phyloP scores from a whole-genome alignment of 108 stramenopile genomes.

The Parmales sp. region DNA sequence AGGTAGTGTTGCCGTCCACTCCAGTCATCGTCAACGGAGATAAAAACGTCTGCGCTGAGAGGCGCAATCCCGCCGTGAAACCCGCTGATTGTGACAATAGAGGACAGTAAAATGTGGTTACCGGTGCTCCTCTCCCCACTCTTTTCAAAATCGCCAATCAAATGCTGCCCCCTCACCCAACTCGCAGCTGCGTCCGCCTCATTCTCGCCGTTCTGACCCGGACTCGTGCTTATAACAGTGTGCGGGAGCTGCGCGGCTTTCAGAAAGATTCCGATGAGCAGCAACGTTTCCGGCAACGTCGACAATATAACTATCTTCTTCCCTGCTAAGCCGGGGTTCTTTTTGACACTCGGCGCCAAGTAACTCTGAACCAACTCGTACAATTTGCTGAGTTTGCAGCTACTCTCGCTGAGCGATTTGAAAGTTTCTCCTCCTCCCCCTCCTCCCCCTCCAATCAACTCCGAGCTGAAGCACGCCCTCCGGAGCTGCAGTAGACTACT shows the following conservation, averaged over 20 bases:
- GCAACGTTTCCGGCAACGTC: constrained; percentile 43
- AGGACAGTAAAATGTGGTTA: constrained; percentile 45
- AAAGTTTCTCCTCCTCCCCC: too few species aligned
- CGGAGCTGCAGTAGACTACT: too few species aligned
- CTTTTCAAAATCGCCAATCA: background rate
- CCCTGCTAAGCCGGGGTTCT: background rate
- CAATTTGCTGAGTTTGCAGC: too few species aligned
- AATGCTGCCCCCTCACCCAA: background rate
- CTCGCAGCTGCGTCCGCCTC: background rate
- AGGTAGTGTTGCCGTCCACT: constrained; percentile 55
- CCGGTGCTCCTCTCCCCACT: background rate
- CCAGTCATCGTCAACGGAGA: constrained; percentile 77
- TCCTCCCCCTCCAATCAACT: too few species aligned
- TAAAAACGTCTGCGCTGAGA: constrained; percentile 47
- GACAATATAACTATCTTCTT: constrained; percentile 61
- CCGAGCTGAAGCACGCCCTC: too few species aligned
- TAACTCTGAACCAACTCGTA: too few species aligned
- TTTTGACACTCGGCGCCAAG: too few species aligned
- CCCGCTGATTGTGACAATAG: constrained; percentile 41
- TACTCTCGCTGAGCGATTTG: too few species aligned
- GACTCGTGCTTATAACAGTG: constrained; percentile 23
- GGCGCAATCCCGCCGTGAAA: constrained; percentile 47
- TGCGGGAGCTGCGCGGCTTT: constrained; percentile 54
- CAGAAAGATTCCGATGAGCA: constrained; percentile 48
- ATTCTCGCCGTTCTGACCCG: background rate